Evolutionary conservation across 257 asterid species (phyloP).

Genomic region (Primulina huaijiensis): DNA sequence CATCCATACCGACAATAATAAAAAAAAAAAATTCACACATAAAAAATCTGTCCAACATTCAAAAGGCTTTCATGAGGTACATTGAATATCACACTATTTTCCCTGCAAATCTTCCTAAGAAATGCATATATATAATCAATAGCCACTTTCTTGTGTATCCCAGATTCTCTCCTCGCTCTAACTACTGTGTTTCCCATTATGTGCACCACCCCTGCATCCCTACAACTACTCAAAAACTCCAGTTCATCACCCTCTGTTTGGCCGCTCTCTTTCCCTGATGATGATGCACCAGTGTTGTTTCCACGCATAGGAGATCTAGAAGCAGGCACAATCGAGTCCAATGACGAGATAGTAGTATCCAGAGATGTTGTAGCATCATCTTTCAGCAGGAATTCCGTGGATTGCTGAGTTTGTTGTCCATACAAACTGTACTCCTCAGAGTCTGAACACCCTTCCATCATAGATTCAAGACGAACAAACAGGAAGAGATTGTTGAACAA

Average conservation of each 20-base stretch:
- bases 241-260: constrained; percentile 66
- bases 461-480: constrained; percentile 80
- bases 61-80: constrained; percentile 95
- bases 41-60: constrained; percentile 90
- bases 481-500: constrained; percentile 64
- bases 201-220: constrained; percentile 93
- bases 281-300: not conserved
- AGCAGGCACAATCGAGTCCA: constrained; percentile 68
- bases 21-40: constrained; percentile 41
- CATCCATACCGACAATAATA: too few species aligned
- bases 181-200: constrained; percentile 83
- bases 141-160: constrained; percentile 67
- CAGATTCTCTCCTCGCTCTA: constrained; percentile 75
- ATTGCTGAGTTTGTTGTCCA: constrained; percentile 66
- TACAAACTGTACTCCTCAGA: constrained; percentile 76
- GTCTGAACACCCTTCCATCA: constrained; percentile 96
- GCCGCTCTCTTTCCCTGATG: constrained; percentile 6
- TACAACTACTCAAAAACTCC: constrained; percentile 68
- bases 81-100: constrained; percentile 82
- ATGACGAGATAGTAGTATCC: constrained; percentile 53
- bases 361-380: constrained; percentile 36
- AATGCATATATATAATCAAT: constrained; percentile 83
- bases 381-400: constrained; percentile 36
- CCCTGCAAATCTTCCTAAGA: constrained; percentile 96
- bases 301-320: constrained; percentile 38